Percentiles rank a stretch among this genome's conserved stretches.
Conservation (phyloP, 108 stramenopile species). For the Seminavis robusta region DNA sequence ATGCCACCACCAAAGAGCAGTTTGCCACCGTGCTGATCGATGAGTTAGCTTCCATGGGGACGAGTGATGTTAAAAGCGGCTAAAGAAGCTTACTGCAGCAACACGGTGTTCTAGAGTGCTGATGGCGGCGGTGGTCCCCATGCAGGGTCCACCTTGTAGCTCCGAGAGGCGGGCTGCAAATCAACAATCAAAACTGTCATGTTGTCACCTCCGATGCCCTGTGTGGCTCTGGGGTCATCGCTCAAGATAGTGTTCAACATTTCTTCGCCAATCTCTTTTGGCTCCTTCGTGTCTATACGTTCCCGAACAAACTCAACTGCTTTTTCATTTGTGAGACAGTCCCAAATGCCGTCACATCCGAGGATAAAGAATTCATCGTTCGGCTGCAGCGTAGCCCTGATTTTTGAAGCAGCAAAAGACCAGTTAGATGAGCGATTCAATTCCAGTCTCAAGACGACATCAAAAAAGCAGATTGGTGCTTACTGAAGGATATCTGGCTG, state of each 20-base stretch:
- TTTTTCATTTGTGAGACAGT: slow-evolving; percentile 89
- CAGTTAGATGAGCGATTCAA: neutral
- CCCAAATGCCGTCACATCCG: slow-evolving; percentile 98
- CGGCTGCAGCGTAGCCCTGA: slow-evolving; percentile 35
- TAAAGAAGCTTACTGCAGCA: too few species aligned
- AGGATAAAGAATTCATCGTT: slow-evolving; percentile 91
- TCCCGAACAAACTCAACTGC: slow-evolving; percentile 86
- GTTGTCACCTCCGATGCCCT: slow-evolving; percentile 93
- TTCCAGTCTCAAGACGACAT: slow-evolving; percentile 12
- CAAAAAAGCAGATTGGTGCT: slow-evolving; percentile 13
- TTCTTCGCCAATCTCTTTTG: slow-evolving; percentile 69
- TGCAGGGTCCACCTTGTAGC: too few species aligned
- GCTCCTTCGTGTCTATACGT: slow-evolving; percentile 65
- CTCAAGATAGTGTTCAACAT: slow-evolving; percentile 84
- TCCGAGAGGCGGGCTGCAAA: slow-evolving; percentile 55
- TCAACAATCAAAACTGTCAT: slow-evolving; percentile 92
- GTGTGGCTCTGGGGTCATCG: slow-evolving; percentile 80
- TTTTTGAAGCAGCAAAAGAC: neutral
- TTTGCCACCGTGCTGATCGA: slow-evolving; percentile 21
- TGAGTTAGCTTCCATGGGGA: too few species aligned
- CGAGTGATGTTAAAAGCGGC: too few species aligned
- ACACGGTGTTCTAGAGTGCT: too few species aligned
- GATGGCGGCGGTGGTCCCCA: too few species aligned
- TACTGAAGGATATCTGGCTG: slow-evolving; percentile 88
- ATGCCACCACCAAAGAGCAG: too few species aligned